phyloP scores from a whole-genome alignment of 176 grass and related monocot genomes.

The Themeda triandra region DNA sequence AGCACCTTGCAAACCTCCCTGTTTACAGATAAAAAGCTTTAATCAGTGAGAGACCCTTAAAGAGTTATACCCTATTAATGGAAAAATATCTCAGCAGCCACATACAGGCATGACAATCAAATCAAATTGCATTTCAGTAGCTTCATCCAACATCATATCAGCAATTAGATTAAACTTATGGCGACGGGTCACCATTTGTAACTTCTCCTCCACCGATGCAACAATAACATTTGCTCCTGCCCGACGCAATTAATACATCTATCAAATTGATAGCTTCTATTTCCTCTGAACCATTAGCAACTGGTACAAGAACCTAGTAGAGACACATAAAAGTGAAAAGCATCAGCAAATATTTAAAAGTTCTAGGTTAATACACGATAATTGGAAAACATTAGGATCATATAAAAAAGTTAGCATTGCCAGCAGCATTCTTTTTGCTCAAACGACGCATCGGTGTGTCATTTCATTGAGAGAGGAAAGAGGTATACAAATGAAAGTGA shows the following conservation, averaged over 20 bases:
- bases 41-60: conserved; percentile 13
- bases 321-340: not conserved
- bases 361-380: conserved; percentile 17
- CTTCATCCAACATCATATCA: conserved; percentile 77
- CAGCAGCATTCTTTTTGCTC: not conserved
- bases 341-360: not conserved
- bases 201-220: conserved; percentile 75
- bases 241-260: conserved; percentile 68
- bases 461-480: not conserved
- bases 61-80: not conserved
- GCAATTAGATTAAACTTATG: conserved; percentile 87
- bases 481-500: not conserved
- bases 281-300: conserved; percentile 97
- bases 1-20: conserved; percentile 76
- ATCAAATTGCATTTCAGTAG: conserved; percentile 69
- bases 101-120: conserved; percentile 88
- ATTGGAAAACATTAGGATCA: conserved; percentile 10
- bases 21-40: not conserved
- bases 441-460: not conserved
- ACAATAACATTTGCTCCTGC: conserved; percentile 78
- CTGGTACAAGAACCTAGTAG: conserved; percentile 91
- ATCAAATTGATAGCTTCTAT: conserved; percentile 87
- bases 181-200: conserved; percentile 71
- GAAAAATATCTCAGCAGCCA: not conserved
- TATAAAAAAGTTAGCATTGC: not conserved